Evolutionary conservation across 2,329 filamentous ascomycete genomes (phyloP), one percentile per base, ranked within the genome.

Genomic region (Xylaria arbuscula): DNA sequence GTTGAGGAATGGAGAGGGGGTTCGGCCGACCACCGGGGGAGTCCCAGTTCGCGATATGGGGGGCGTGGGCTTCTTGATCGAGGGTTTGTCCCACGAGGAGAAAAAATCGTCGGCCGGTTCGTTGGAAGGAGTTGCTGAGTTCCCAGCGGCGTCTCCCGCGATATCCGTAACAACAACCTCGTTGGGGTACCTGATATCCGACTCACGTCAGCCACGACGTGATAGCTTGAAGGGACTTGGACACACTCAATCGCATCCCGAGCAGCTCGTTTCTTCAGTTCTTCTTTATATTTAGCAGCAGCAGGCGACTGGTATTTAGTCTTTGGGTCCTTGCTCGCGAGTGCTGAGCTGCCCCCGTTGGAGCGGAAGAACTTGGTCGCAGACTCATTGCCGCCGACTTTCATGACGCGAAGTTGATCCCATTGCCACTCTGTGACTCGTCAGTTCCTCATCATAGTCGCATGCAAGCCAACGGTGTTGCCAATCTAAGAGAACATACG

Each of bases 331-430:
- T 98, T 98, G 88, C 94, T 98, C 74, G 93, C 93, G 70, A 99
- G 88, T 64, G 95, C 95, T 58, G 95, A 94, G 48, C 93, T 94
- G 70, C 96, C 96, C 72, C 96, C 96, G 79, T 99, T 96, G 75
- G 93, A 91, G 83, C 98, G 94, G 85, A 98, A 99, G 85, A 93
- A 99, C 83, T 97, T 98, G 77, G 94, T 98, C 57, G 96, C 96
- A 67, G 94, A 97, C 83, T 98, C 95, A 78, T 99, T 99, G 66
- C 96, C 96, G 73, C 96, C 96, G 17, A 98, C 94, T 84, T 99
- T 99, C 95, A 99, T 98, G 66, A 95, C 83, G 61, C 96, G 92
- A 69, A 99, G 87, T 81, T 99, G 96, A 74, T 98, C 94, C 96
- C 96, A 99, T 92, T 98, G 94, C 96, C 96, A 99, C 85, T 93